Conservation (phyloP, 78 protist species). For the Cavenderia fasciculata region DNA sequence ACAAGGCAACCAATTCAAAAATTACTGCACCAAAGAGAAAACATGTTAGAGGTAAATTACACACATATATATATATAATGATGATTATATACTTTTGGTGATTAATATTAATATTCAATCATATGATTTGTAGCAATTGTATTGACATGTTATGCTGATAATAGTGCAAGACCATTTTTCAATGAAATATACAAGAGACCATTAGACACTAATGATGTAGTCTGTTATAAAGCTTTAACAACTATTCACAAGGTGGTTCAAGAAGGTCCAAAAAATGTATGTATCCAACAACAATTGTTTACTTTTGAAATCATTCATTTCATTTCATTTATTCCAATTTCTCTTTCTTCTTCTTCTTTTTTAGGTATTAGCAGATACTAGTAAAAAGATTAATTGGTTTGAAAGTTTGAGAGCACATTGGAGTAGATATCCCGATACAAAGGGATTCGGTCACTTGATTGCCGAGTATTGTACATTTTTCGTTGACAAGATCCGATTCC, state of each 20-base stretch:
- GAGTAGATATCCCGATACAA: constrained; percentile 24
- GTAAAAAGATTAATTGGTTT: constrained; percentile 36
- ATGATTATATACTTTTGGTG: not conserved
- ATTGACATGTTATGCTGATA: constrained; percentile 69
- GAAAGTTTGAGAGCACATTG: constrained; percentile 61
- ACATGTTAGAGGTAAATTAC: constrained; percentile 69
- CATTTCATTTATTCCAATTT: too few relatives aligned
- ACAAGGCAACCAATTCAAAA: constrained; percentile 73
- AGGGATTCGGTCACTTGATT: constrained; percentile 42
- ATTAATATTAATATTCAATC: not conserved
- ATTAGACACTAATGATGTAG: constrained; percentile 61
- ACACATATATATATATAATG: not conserved
- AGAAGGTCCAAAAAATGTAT: constrained; percentile 70
- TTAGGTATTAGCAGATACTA: too few relatives aligned
- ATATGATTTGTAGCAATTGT: constrained; percentile 54
- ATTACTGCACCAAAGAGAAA: constrained; percentile 65
- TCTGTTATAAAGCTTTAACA: constrained; percentile 41
- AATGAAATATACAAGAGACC: constrained; percentile 60
- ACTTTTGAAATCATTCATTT: too few relatives aligned
- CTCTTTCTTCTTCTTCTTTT: too few relatives aligned
- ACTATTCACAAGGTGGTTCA: constrained; percentile 62
- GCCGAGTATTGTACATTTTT: constrained; percentile 56
- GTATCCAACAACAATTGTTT: too few relatives aligned
- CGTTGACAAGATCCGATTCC: constrained; percentile 76
- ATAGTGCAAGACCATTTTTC: constrained; percentile 55